Percentiles rank a stretch among this genome's conserved stretches.
These are phyloP conservation scores for Crithidia fasciculata DNA, from an alignment of 208 protist genomes.

Conservation along the genomic window DNA sequence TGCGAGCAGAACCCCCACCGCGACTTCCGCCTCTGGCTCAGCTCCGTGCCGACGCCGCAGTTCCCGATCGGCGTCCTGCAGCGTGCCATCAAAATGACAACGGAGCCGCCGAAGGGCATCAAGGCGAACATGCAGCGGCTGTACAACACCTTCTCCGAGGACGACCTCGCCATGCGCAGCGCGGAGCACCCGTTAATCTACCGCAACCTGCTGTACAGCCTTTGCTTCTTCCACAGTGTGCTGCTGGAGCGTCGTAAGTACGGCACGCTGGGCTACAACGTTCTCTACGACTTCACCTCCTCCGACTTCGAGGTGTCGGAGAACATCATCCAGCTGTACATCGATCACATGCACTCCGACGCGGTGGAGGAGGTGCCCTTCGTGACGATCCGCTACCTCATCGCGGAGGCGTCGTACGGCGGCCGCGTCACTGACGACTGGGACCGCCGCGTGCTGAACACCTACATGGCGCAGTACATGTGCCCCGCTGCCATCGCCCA, in stretches of 20 bases:
- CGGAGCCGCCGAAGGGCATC: slow-evolving; percentile 98
- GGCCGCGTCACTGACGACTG: slow-evolving; percentile 98
- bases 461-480: slow-evolving; percentile 98
- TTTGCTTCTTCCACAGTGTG: slow-evolving; percentile 98
- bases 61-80: slow-evolving; percentile 98
- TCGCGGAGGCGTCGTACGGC: slow-evolving; percentile 98
- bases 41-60: slow-evolving; percentile 95
- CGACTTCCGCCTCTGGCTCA: slow-evolving; percentile 99
- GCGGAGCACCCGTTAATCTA: slow-evolving; percentile 87
- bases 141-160: slow-evolving; percentile 93
- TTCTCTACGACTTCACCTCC: slow-evolving; percentile 98
- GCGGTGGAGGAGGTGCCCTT: slow-evolving; percentile 93
- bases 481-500: slow-evolving; percentile 76
- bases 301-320: slow-evolving; percentile 97
- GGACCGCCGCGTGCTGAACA: slow-evolving; percentile 96
- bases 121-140: slow-evolving; percentile 97
- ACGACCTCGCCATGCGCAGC: slow-evolving; percentile 86
- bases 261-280: slow-evolving; percentile 98
- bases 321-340: slow-evolving; percentile 93
- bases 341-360: slow-evolving; percentile 78
- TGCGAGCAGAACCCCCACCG: slow-evolving; percentile 88
- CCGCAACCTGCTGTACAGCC: slow-evolving; percentile 95
- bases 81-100: slow-evolving; percentile 98
- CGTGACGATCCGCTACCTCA: slow-evolving; percentile 97
- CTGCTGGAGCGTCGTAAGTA: slow-evolving; percentile 99